Percentiles rank a stretch among this genome's conserved stretches.
Evolutionary conservation across 225 moss, liverwort and hornwort genomes (phyloP).

Genomic region (Sphagnum tenellum): DNA sequence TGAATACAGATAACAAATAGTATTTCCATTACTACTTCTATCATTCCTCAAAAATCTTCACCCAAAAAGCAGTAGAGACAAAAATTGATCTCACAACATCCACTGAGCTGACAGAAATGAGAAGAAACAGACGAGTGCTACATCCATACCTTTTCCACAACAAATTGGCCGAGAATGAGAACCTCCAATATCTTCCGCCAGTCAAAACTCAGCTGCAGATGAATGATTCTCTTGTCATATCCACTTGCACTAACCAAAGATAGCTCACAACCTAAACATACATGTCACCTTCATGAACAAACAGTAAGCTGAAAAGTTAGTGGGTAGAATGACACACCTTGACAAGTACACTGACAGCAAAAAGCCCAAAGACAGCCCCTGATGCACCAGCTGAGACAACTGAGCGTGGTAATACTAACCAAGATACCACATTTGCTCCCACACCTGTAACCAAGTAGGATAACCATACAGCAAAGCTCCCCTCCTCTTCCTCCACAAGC

Average conservation of each 20-base stretch:
- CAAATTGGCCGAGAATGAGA: slow-evolving; percentile 94
- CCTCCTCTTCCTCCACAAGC: slow-evolving; percentile 95
- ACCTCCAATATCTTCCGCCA: slow-evolving; percentile 98
- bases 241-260: no score
- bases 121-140: no score
- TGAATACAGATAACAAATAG: slow-evolving; percentile 9
- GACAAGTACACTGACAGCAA: slow-evolving; percentile 93
- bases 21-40: neutral
- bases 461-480: slow-evolving; percentile 88
- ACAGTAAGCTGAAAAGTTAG: neutral
- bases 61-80: neutral
- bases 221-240: no score
- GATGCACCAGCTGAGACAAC: slow-evolving; percentile 97
- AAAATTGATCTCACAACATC: no score
- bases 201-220: slow-evolving; percentile 76
- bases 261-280: neutral
- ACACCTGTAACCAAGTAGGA: slow-evolving; percentile 91
- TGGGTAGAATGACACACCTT: slow-evolving; percentile 40
- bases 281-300: neutral
- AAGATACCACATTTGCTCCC: slow-evolving; percentile 94
- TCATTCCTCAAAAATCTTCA: neutral
- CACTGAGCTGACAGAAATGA: no score
- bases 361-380: slow-evolving; percentile 95
- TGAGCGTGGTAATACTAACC: slow-evolving; percentile 80
- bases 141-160: slow-evolving; percentile 73